Base-by-base conservation (phyloP, 106 monocot species). In the Gastrodia elata region DNA sequence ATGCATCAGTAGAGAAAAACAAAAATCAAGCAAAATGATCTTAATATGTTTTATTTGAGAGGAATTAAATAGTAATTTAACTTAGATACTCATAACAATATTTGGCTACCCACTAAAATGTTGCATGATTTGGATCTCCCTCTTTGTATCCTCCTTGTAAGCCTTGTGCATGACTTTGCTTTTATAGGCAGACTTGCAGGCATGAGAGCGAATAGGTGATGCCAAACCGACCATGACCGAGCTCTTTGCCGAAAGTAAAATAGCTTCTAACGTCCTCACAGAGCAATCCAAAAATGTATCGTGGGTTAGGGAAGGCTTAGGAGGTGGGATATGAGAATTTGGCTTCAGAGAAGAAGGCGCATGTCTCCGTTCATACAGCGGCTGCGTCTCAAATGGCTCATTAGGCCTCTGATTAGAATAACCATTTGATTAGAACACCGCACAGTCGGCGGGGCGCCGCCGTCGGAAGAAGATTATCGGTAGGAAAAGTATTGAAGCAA, bases 91-190 rank as follows among this genome's bases (percentile, higher is more conserved):
- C n/a, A n/a, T n/a, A n/a, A 87, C 87, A 4, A 87, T 87, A 69
- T 87, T 87, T n/a, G 78, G 15, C 48, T 87, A 83, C 44, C 87
- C 87, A 11, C 77, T 77, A 5, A 87, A 56, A 55, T 87, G 87
- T 78, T 87, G 87, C 87, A 87, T 83, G 74, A 87, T 87, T 40
- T 81, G 75, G 28, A 87, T 76, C 83, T 87, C 87, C 69, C 78
- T 69, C 77, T 73, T 71, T 40, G 80, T 81, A 24, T 87, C 87
- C 38, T 83, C 87, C 44, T 68, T 69, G 33, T 87, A 80, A 4
- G 28, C 74, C 77, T 76, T 80, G 72, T 52, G 78, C 4, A 58
- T 27, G 10, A 87, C 78, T 78, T 87, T 87, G 27, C 83, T 64
- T 61, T 87, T 87, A 9, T 83, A 78, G 52, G 83, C 78, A 11